Conservation (phyloP, 192 early-diverging fungal genomes). For the Backusella tarrabulga region DNA sequence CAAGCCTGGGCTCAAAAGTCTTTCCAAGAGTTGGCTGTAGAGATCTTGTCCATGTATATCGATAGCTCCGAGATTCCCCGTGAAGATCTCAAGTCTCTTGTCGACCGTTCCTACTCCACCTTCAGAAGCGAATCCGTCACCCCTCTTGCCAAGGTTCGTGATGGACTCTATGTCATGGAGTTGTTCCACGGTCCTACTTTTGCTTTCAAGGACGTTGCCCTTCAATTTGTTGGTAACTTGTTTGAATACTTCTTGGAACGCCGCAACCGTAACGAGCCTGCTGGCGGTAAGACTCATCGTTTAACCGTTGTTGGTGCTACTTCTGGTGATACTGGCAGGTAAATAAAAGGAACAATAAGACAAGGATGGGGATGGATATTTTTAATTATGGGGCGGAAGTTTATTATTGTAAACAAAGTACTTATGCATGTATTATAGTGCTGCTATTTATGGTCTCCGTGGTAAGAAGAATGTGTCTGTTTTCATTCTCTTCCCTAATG, state of each 20-base stretch:
- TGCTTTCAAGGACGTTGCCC: conserved; percentile 98
- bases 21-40: conserved; percentile 81
- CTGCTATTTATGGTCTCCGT: conserved; percentile 94
- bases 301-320: conserved; percentile 95
- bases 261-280: conserved; percentile 55
- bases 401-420: neutral
- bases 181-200: conserved; percentile 97
- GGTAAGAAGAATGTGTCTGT: conserved; percentile 91
- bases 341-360: conserved; percentile 12
- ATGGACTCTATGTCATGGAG: conserved; percentile 78
- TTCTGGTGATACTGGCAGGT: conserved; percentile 91
- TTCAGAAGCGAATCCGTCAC: conserved; percentile 78
- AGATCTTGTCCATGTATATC: conserved; percentile 85
- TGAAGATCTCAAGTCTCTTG: conserved; percentile 63
- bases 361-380: neutral
- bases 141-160: conserved; percentile 66
- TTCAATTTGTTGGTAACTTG: conserved; percentile 95
- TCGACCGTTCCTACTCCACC: conserved; percentile 73
- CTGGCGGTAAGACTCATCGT: conserved; percentile 45
- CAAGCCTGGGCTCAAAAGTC: conserved; percentile 67
- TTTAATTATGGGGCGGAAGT: too few species aligned
- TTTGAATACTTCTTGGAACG: conserved; percentile 96
- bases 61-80: conserved; percentile 74
- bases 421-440: conserved; percentile 51
- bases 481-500: conserved; percentile 91